Base-by-base conservation (phyloP, 768 basidiomycete genomes). In the Cystobasidium onofrii region DNA sequence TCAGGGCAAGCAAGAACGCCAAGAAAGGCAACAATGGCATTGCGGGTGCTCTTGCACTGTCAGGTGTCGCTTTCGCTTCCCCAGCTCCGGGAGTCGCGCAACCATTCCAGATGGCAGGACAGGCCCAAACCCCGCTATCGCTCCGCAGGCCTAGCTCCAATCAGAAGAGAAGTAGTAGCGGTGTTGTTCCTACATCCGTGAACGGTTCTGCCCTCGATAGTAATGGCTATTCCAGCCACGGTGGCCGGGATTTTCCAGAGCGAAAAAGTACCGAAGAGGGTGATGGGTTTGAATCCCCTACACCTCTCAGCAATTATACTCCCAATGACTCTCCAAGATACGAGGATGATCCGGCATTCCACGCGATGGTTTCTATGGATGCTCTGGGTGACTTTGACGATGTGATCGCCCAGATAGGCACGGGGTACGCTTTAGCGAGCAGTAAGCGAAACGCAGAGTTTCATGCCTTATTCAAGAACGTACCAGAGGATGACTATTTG, bases 401-500 rank as follows among this genome's bases (percentile, higher is more conserved):
- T 39, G 76, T 78, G 31, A 74, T 78, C 1, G 70, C 73, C n/a
- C 76, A 77, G 73, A 57, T 78, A 4, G 78, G 78, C 10, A 36
- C 74, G 3, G 74, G 75, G 33, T 99, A 98, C 80, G 94, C 96
- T 0, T 94, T 98, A 25, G 96, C 95, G 10, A 96, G 92, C 81
- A 91, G 88, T 78, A 92, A 91, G 80, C 83, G 96, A 67, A 97
- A 98, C 79, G 87, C 89, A 1, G 95, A 98, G 79, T 99, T 99
- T 80, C 96, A 99, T 79, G 90, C 92, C 76, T 80, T 97, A 78
- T 98, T 99, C 81, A 87, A 88, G 23, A 87, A 80, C 34, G 88
- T 98, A 12, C 91, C 92, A 0, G 92, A 94, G 79, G 94, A 92
- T 10, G 96, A 98, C 81, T 97, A 97, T 83, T 86, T 98, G 60